Evolutionary conservation across 352 stramenopile species (phyloP), one percentile per base, ranked within the genome.

Genomic region (Phytophthora pseudosyringae): DNA sequence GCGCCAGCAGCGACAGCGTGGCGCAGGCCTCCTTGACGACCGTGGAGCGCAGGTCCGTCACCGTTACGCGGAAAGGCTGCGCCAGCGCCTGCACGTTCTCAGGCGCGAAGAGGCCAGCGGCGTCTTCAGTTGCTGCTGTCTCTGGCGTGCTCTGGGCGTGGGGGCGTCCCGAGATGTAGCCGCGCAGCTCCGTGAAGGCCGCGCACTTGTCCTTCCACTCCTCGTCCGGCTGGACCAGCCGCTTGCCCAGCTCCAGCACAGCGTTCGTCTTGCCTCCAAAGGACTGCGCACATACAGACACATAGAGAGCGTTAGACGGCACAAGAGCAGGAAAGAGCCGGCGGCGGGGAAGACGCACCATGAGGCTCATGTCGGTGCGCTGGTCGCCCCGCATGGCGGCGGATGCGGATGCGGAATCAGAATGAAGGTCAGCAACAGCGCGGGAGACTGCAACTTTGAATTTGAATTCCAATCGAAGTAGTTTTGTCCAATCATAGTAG

Each of bases 1-100:
- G 51, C 5, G 81, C 61, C 3, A 91, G 50, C 33, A 67, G 47
- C 32, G 78, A 66, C 40, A 91, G 74, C 40, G 82, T 82, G 2
- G 76, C 61, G 16, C 82, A 89, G 7, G 74, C 80, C 48, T 87
- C 81, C 32, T 88, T 89, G 21, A 91, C 78, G 15, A 91, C 81
- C 11, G 76, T 71, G 3, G 79, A 88, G 52, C 82, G 73, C 51
- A 91, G 64, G 25, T 91, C 78, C 35, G 77, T 58, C 15, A 89
- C 45, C 25, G 75, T 86, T n/a, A 63, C 59, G 43, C 80, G 80
- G 61, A 89, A 86, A n/a, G 78, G 78, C 62, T 81, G 76, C 52
- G 66, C 78, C 28, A 89, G 76, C 28, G 64, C 52, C 61, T 88
- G 78, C 33, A 89, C 55, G 39, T 82, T 88, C 54, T 89, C 80